These are phyloP conservation scores for Teunomyces kruisii DNA, from an alignment of 805 yeast genomes.

Conservation along the genomic window DNA sequence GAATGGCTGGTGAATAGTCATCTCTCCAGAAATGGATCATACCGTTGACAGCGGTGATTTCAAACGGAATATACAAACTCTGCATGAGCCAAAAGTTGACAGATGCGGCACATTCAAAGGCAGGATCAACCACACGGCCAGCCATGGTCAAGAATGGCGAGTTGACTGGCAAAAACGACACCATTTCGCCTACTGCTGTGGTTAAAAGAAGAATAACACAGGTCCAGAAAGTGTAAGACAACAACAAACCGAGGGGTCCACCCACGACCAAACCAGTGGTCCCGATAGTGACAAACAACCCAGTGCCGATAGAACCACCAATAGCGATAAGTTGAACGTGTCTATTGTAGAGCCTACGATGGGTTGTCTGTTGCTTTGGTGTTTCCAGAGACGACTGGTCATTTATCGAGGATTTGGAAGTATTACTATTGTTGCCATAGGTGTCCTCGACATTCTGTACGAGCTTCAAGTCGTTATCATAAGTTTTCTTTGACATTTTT, in stretches of 20 bases:
- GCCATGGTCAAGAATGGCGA: constrained; percentile 39
- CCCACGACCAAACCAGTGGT: constrained; percentile 26
- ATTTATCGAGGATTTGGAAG: constrained; percentile 5
- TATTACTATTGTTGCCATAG: constrained; percentile 1
- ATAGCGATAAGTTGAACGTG: constrained; percentile 79
- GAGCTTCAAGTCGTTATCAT: background rate
- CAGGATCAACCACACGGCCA: constrained; percentile 38
- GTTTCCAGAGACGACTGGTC: constrained; percentile 8
- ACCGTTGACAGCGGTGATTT: constrained; percentile 76
- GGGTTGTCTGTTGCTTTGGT: constrained; percentile 13
- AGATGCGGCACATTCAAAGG: constrained; percentile 24
- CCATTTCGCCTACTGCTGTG: constrained; percentile 40
- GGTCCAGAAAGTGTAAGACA: constrained; percentile 35
- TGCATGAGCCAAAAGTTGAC: constrained; percentile 44
- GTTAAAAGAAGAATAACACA: constrained; percentile 30
- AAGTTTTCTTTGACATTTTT: background rate
- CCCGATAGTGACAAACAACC: constrained; percentile 38
- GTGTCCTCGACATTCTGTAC: constrained; percentile 1
- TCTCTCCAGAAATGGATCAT: constrained; percentile 80
- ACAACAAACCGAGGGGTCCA: constrained; percentile 36
- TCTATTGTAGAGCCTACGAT: constrained; percentile 56
- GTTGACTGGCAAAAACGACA: constrained; percentile 33
- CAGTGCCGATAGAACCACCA: constrained; percentile 52
- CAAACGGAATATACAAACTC: constrained; percentile 68
- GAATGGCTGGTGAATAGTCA: constrained; percentile 70